Percentiles rank a stretch among this genome's conserved stretches.
Conservation (phyloP, 164 flowering plant species). For the Buxus sempervirens region DNA sequence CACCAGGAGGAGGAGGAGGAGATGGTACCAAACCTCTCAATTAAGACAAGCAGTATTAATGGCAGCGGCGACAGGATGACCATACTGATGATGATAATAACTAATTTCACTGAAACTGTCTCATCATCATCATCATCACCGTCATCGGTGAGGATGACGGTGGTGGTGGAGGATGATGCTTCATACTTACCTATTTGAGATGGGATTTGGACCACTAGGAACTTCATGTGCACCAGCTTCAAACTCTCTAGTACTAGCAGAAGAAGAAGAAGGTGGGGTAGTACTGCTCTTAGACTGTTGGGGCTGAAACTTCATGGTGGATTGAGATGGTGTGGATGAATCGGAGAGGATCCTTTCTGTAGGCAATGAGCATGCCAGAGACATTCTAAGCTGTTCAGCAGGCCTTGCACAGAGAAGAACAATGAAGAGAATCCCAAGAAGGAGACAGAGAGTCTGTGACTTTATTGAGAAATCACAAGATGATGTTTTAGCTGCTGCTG, state of each 20-base stretch:
- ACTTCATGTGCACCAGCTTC: constrained; percentile 67
- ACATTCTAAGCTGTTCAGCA: constrained; percentile 16
- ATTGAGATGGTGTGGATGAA: constrained; percentile 5
- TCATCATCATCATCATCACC: neutral
- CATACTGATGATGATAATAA: constrained; percentile 8
- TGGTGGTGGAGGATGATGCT: neutral
- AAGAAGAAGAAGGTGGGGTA: constrained; percentile 13
- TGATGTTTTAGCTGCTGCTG: constrained; percentile 27
- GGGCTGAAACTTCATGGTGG: constrained; percentile 24
- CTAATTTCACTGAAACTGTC: neutral
- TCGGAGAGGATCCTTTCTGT: constrained; percentile 25
- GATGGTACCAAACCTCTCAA: constrained; percentile 29
- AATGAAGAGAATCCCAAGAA: constrained; percentile 30
- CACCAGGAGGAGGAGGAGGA: constrained; percentile 15
- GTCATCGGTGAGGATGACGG: neutral
- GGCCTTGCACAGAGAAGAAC: constrained; percentile 35
- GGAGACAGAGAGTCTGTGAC: constrained; percentile 25
- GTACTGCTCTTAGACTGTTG: constrained; percentile 16
- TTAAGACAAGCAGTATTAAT: constrained; percentile 29
- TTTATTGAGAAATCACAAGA: constrained; percentile 21
- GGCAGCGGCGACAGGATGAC: constrained; percentile 9
- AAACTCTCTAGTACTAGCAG: constrained; percentile 27
- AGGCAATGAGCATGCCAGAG: constrained; percentile 23
- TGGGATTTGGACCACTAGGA: constrained; percentile 90
- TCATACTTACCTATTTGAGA: constrained; percentile 40